Evolutionary conservation across 768 basidiomycete species (phyloP), one percentile per base, ranked within the genome.

Genomic region (Naganishia onofrii): DNA sequence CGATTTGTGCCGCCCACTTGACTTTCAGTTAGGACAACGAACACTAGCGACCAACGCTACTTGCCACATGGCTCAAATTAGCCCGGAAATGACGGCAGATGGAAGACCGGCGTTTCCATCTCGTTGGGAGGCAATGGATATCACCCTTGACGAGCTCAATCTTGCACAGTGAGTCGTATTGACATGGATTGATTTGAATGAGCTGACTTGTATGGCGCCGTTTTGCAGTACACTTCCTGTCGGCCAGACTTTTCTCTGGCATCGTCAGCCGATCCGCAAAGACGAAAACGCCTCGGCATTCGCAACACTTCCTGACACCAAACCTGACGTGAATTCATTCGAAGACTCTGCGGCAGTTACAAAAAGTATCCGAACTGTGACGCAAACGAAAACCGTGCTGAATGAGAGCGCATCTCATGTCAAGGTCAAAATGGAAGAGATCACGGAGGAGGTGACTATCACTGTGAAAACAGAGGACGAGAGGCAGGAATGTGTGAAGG

Each of bases 241-340:
- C 53, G 80, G 80, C 2, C 80, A 81, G 53, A 76, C 74, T 0
- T 81, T 81, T 51, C 57, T 81, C 0, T 81, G 80, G 80, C 76
- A 77, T 54, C 73, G 78, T 31, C 72, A 68, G 26, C 48, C 71
- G 13, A 32, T 79, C 3, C 51, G 67, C 38, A 55, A 57, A 12
- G 21, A 53, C 32, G 52, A 46, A 8, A 21, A 42, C 13, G 26
- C 26, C 23, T 42, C 51, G 5, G 26, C 29, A n/a, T 51, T 15
- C 21, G 13, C 60, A 28, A 19, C n/a, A 28, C 28, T 54, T 0
- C 68, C 13, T 10, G 28, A 28, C 31, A n/a, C 15, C 52, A 32
- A 26, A 34, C 23, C 48, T n/a, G 48, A 51, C 21, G 13, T 36
- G 15, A 23, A 34, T 31, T 1, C 13, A 10, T 38, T 13, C 36